Conservation (phyloP, 306 rosid species). For the Canavalia ensiformis region DNA sequence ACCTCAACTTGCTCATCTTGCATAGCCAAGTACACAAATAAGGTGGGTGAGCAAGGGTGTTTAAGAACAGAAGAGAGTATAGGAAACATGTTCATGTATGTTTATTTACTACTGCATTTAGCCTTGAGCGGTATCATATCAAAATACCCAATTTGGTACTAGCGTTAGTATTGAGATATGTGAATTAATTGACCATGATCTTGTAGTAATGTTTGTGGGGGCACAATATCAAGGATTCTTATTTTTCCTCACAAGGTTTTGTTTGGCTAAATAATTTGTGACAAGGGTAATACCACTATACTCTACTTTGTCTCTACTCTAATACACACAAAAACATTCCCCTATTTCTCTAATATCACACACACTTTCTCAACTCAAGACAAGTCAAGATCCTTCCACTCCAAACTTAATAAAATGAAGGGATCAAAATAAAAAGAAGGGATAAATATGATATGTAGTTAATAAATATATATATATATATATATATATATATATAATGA, state of each 20-base stretch:
- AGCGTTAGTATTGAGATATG: neutral
- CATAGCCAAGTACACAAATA: neutral
- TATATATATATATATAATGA: too few relatives aligned
- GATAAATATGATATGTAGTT: too few relatives aligned
- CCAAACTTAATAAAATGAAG: too few relatives aligned
- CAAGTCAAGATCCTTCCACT: neutral
- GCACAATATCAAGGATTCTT: neutral
- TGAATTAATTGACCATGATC: neutral
- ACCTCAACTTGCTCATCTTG: conserved; percentile 59
- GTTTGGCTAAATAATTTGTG: neutral
- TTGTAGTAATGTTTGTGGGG: neutral
- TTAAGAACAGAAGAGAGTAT: neutral
- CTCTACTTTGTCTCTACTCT: too few relatives aligned
- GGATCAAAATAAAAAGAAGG: too few relatives aligned
- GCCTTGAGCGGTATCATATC: neutral
- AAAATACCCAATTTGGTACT: neutral
- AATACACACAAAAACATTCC: too few relatives aligned
- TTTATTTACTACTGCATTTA: conserved; percentile 11
- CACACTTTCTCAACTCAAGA: neutral
- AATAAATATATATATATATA: too few relatives aligned
- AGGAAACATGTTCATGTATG: neutral
- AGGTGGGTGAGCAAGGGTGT: conserved; percentile 12
- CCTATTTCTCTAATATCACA: too few relatives aligned
- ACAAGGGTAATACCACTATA: too few relatives aligned
- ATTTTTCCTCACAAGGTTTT: neutral